Evolutionary conservation across 306 rosid species (phyloP).

Genomic region (Vicia faba): DNA sequence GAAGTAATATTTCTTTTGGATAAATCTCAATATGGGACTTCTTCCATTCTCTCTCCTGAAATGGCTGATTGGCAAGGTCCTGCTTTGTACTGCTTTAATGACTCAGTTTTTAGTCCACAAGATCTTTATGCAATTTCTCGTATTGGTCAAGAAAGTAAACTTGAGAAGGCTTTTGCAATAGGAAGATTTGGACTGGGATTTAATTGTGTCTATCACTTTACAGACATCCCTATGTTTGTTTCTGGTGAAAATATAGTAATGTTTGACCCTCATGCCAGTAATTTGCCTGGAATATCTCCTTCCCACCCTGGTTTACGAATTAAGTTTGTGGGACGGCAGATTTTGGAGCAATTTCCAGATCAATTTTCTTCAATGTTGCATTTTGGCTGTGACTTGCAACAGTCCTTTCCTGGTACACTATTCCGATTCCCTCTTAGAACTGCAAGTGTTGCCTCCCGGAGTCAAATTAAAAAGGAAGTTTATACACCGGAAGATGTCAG

Average conservation of each 20-base stretch:
- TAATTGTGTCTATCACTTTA: slow-evolving; percentile 97
- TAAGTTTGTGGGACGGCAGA: slow-evolving; percentile 81
- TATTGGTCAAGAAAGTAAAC: slow-evolving; percentile 98
- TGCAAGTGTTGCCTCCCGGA: slow-evolving; percentile 77
- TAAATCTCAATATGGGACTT: slow-evolving; percentile 91
- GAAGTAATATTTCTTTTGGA: slow-evolving; percentile 90
- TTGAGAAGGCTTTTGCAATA: slow-evolving; percentile 93
- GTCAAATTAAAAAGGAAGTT: slow-evolving; percentile 92
- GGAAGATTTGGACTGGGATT: slow-evolving; percentile 99
- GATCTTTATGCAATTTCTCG: slow-evolving; percentile 99
- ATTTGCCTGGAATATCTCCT: slow-evolving; percentile 98
- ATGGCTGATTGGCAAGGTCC: slow-evolving; percentile 99
- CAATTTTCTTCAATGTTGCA: slow-evolving; percentile 91
- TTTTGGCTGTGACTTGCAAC: slow-evolving; percentile 94
- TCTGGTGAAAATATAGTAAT: slow-evolving; percentile 94
- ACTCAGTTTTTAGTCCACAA: slow-evolving; percentile 88
- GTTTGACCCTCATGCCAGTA: slow-evolving; percentile 95
- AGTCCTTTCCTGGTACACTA: slow-evolving; percentile 86
- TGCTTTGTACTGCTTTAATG: slow-evolving; percentile 90
- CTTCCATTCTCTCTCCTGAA: slow-evolving; percentile 97
- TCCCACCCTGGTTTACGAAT: slow-evolving; percentile 96
- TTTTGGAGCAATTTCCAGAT: slow-evolving; percentile 96
- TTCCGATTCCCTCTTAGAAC: slow-evolving; percentile 95
- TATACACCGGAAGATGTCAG: slow-evolving; percentile 84
- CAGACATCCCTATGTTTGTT: slow-evolving; percentile 92